Base-by-base conservation (phyloP, 192 early-diverging fungal species). In the Coemansia sp. region DNA sequence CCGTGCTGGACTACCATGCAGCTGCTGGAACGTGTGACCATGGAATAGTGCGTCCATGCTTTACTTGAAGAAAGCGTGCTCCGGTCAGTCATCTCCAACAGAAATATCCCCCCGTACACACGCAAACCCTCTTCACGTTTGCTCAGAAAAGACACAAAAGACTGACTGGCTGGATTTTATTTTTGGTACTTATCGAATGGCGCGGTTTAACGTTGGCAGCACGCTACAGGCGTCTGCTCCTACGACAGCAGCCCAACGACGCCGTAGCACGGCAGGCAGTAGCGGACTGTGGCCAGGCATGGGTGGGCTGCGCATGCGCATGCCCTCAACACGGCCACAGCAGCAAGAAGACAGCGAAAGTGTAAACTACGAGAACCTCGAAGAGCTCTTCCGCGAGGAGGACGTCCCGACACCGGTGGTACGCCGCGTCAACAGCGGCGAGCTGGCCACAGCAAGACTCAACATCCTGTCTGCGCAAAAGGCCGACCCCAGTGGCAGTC, bases 321-420 rank as follows among this genome's bases (percentile, higher is more conserved):
- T 38, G 34, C 34, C 34, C 3, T 38, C 34, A 4, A 38, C 34
- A 12, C 59, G 48, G 26, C 19, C 32, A 16, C 60, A 44, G n/a
- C 53, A 52, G 51, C 48, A 47, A 14, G 26, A 68, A 7, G 68
- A 70, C 18, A 56, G 52, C 12, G 71, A 64, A n/a, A 79, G 71
- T 62, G 52, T 74, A 34, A 63, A 71, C 62, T 74, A 80, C 65
- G 54, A 59, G 5, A 58, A 76, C 48, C 71, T 80, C 23, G 65
- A 65, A 58, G 68, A 74, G 2, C 68, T 80, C 24, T 80, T 80
- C 54, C 69, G 44, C 28, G 68, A 64, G 19, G 55, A 30, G 18
- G 73, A 75, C 7, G 58, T 55, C 54, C 34, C 62, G 16, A 49
- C 68, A n/a, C 62, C 63, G 0, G 56, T 65, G 0, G 68, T 74